Evolutionary conservation across 306 rosid genomes (phyloP), one percentile per base, ranked within the genome.

Genomic region (Casuarina glauca): DNA sequence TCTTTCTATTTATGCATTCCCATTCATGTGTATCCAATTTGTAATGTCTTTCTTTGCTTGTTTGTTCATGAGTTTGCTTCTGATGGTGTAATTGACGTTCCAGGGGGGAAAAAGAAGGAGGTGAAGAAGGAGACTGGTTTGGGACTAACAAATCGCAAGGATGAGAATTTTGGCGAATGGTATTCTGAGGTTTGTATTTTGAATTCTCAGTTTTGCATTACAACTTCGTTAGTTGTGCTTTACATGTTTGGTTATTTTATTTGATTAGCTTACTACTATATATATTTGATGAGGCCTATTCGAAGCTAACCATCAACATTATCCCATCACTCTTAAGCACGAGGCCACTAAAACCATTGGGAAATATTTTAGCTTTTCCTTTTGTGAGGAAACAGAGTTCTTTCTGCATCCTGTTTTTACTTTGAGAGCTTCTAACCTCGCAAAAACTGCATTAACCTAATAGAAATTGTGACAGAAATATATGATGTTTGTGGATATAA

Each of bases 91-190:
- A n/a, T 11, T 32, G 60, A 13, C 69, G 71, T 78, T 63, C 4
- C 82, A 90, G 99, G 94, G 63, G 91, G 76, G 43, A 96, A 93
- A 83, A 95, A 89, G 89, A 93, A 96, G 82, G 99, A 96, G 83
- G 94, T 96, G 70, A 96, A 93, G 96, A 96, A 93, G 72, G 99
- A 96, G 70, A 96, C 99, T 12, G 96, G 98, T 1, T 82, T 96
- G 48, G 98, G 99, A 32, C 86, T 96, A 57, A 78, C 94, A 41
- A 69, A 93, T 82, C 72, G 73, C 80, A 96, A 96, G 82, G 96
- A 92, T 69, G 99, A 90, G 0, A 96, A 93, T 81, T 96, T 96
- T 32, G 97, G 98, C 75, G 98, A 96, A 74, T 96, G 98, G 99
- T 96, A 96, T 86, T 93, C 98, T 3, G 98, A 96, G 99, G 99